Conservation (phyloP, 768 basidiomycete species). For the Leccinum variicolor region DNA sequence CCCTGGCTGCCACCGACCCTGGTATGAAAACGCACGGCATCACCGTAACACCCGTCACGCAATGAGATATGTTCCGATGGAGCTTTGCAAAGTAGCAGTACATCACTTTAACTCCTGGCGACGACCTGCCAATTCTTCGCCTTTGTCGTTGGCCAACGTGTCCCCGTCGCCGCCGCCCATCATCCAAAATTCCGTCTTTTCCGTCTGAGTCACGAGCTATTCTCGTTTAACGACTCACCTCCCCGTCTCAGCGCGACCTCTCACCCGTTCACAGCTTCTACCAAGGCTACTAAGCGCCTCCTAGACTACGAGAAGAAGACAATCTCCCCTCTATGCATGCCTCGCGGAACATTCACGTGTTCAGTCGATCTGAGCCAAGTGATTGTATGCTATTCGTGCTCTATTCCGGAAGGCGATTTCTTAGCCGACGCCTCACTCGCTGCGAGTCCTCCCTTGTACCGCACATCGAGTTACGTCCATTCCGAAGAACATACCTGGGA, state of each 20-base stretch:
- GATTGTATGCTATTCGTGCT: background rate
- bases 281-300: constrained; percentile 32
- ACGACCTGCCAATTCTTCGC: no score
- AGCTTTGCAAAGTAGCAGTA: no score
- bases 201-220: no score
- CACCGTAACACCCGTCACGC: no score
- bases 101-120: no score
- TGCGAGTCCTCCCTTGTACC: constrained; percentile 8
- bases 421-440: constrained; percentile 5
- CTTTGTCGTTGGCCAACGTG: no score
- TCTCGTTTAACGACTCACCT: background rate
- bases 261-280: constrained; percentile 60
- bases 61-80: no score
- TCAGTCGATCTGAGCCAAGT: constrained; percentile 14
- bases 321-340: constrained; percentile 16
- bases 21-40: no score
- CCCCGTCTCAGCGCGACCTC: constrained; percentile 11
- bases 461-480: constrained; percentile 23
- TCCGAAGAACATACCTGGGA: constrained; percentile 39
- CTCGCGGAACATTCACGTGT: constrained; percentile 18
- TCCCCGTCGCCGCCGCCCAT: no score
- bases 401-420: constrained; percentile 13
- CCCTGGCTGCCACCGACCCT: no score
- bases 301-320: constrained; percentile 44
- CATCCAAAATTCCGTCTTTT: no score